Base-by-base conservation (phyloP, 208 protist species). In the Polymyxa betae region DNA sequence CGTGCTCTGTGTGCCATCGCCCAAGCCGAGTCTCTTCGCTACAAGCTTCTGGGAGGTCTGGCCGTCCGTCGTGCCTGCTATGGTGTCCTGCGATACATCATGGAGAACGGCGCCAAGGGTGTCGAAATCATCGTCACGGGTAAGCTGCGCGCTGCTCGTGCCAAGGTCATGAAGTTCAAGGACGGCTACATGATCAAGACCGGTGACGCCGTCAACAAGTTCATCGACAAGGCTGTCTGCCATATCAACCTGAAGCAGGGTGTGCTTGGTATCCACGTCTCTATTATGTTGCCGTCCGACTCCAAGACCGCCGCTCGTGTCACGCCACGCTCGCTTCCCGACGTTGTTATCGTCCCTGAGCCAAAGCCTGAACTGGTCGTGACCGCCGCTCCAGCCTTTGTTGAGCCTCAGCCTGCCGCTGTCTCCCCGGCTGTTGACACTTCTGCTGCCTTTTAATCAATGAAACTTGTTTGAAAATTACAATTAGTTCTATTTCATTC, bases 111-210 rank as follows among this genome's bases (percentile, higher is more conserved):
- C 90, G 98, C 98, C 89, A 98, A 98, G 94, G 98, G 99, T 94
- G 97, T 96, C 94, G 98, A 99, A 95, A 97, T 99, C 88, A 96
- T 98, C 91, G 97, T 99, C 52, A 97, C 97, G 78, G 99, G 99
- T 93, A 99, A 99, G 96, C 95, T 99, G 77, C 97, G 99, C 93
- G 98, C 96, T 54, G 88, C 91, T 95, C 97, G 99, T 95, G 99
- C 98, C 82, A 99, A 99, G 96, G 92, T 93, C 90, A 99, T 99
- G 97, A 99, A 99, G 93, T 99, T 99, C 97, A 95, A 95, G 87
- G 98, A 99, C 89, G 99, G 99, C 89, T 99, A 99, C 95, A 99
- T 99, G 98, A 98, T 99, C 95, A 98, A 97, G 93, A 97, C 97
- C 72, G 97, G 97, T 95, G 87, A 95, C 43, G 92, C 93, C 49